These are phyloP conservation scores for Oidium heveae DNA, from an alignment of 2,329 filamentous ascomycete genomes.

Conservation along the genomic window DNA sequence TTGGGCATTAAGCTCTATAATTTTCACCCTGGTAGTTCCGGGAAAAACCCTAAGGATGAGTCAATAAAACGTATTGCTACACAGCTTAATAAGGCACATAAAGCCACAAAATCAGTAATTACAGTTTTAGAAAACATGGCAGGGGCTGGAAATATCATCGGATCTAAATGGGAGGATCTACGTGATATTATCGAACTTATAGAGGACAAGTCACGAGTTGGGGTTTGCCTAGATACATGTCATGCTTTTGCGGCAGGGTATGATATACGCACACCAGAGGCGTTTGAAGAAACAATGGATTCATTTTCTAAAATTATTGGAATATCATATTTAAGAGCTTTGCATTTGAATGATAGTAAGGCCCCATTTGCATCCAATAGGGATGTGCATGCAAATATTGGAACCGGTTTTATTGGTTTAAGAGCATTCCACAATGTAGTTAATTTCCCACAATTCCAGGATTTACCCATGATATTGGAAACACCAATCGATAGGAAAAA, in stretches of 20 bases:
- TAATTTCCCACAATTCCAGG: slow-evolving; percentile 53
- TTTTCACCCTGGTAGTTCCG: slow-evolving; percentile 79
- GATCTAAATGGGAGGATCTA: slow-evolving; percentile 65
- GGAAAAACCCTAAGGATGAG: slow-evolving; percentile 35
- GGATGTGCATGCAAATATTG: slow-evolving; percentile 89
- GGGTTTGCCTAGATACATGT: slow-evolving; percentile 91
- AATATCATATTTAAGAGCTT: slow-evolving; percentile 50
- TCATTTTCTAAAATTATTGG: slow-evolving; percentile 62
- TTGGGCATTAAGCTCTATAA: slow-evolving; percentile 88
- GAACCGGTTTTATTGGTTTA: slow-evolving; percentile 77
- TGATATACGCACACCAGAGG: slow-evolving; percentile 51
- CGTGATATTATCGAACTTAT: slow-evolving; percentile 59
- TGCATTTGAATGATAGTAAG: slow-evolving; percentile 93
- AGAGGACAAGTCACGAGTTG: slow-evolving; percentile 59
- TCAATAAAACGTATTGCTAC: slow-evolving; percentile 58
- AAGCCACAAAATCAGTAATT: slow-evolving; percentile 47
- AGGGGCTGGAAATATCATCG: slow-evolving; percentile 65
- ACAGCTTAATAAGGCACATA: slow-evolving; percentile 61
- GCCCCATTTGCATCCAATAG: slow-evolving; percentile 59
- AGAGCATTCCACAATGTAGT: slow-evolving; percentile 77
- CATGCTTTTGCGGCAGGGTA: slow-evolving; percentile 90
- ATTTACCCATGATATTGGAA: slow-evolving; percentile 77
- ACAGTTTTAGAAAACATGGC: slow-evolving; percentile 94
- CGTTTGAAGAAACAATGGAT: slow-evolving; percentile 47
- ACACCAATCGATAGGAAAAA: slow-evolving; percentile 67